Base-by-base conservation (phyloP, 2,329 filamentous ascomycete species). In the Botryotinia globosa region DNA sequence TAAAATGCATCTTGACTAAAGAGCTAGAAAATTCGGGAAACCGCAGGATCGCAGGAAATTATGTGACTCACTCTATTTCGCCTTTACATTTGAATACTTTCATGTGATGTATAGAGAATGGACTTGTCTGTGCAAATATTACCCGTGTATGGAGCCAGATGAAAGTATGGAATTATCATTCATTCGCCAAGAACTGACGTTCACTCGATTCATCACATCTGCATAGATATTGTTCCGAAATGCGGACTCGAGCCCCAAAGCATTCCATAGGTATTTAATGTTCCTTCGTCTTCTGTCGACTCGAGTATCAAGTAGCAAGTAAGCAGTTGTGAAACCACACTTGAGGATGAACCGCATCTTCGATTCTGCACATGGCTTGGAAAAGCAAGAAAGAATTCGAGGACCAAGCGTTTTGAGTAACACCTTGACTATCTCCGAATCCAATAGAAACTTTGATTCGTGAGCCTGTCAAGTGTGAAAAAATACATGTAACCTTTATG, bases 351-450 rank as follows among this genome's bases (percentile, higher is more conserved):
- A 54, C 64, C 20, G 34, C 64, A 42, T 54, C 12, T 20, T 56
- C 34, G 14, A 56, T 42, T 39, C 45, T 67, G 48, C 34, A 67
- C 34, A 39, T 67, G 34, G 48, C 64, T 42, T 67, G 25, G 39
- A 67, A 34, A 29, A 54, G 45, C 2, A 39, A 54, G 25, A 39
- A 54, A 67, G 34, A 12, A 54, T 39, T 39, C 22, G 45, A 67
- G 64, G 64, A 67, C 64, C 45, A 67, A 67, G 64, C 32, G 45
- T 67, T 67, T 67, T 18, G 45, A 39, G 64, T 66, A 66, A 66
- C 64, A 34, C 5, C 25, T 37, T 34, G 16, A 51, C 7, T n/a
- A 34, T 45, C 20, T 25, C 16, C 20, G 12, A 4, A 48, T 25
- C 25, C 8, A 12, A 20, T 44, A 25, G 64, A 37, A 51, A 39